Evolutionary conservation across 176 grass and related monocot species (phyloP).

Genomic region (Avena sativa): DNA sequence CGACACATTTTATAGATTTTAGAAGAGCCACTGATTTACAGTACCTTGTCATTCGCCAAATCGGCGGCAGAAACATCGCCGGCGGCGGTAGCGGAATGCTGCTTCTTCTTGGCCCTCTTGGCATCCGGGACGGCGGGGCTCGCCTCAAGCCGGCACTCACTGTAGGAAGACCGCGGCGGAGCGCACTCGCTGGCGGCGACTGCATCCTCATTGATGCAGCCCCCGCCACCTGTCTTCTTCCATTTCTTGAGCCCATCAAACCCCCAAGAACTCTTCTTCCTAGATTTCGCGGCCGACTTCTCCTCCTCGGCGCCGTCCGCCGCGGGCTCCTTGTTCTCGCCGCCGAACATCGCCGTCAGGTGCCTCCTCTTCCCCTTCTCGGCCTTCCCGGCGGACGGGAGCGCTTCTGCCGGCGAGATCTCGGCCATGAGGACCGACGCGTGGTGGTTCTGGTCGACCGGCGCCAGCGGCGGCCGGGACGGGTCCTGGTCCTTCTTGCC

Average conservation of each 20-base stretch:
- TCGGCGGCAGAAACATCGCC: constrained; percentile 53
- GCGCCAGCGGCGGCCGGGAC: constrained; percentile 33
- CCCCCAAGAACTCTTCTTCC: constrained; percentile 74
- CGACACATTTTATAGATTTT: neutral
- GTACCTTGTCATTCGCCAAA: constrained; percentile 65
- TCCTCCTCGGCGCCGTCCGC: constrained; percentile 49
- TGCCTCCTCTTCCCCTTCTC: constrained; percentile 68
- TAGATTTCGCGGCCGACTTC: constrained; percentile 44
- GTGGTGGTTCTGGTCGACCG: constrained; percentile 50
- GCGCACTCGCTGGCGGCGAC: constrained; percentile 16
- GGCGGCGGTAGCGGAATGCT: neutral
- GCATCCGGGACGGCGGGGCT: constrained; percentile 52
- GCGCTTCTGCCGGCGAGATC: constrained; percentile 36
- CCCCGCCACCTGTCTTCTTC: constrained; percentile 54
- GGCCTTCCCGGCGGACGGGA: constrained; percentile 26
- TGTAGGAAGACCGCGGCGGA: constrained; percentile 46
- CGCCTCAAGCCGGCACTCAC: constrained; percentile 60
- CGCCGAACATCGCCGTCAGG: constrained; percentile 49
- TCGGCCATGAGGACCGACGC: constrained; percentile 59
- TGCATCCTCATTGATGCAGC: constrained; percentile 33
- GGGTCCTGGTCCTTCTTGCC: constrained; percentile 61
- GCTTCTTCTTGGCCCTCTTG: constrained; percentile 66
- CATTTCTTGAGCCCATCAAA: constrained; percentile 92
- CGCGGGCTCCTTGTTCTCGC: constrained; percentile 46
- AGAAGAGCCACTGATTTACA: neutral